These are phyloP conservation scores for Abortiporus biennis DNA, from an alignment of 1,284 basidiomycete species.

Conservation along the genomic window DNA sequence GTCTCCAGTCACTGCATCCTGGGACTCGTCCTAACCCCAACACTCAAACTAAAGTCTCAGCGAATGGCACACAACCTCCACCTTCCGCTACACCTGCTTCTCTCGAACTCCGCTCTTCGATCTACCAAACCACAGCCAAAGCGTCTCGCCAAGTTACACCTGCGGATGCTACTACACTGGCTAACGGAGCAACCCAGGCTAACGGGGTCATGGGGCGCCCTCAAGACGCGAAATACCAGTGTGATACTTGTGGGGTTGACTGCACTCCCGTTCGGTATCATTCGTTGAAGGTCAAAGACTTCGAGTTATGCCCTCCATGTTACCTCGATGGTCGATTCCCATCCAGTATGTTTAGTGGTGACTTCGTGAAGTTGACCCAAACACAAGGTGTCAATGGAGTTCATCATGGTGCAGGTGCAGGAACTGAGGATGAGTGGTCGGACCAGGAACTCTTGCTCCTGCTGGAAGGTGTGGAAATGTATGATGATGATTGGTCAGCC, in stretches of 20 bases:
- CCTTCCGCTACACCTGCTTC: slow-evolving; percentile 53
- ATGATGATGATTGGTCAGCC: slow-evolving; percentile 93
- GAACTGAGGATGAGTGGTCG: slow-evolving; percentile 73
- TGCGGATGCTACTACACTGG: slow-evolving; percentile 57
- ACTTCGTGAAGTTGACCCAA: slow-evolving; percentile 88
- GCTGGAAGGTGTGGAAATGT: slow-evolving; percentile 96
- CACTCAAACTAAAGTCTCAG: slow-evolving; percentile 14
- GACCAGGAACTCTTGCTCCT: slow-evolving; percentile 89
- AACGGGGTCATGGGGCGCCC: slow-evolving; percentile 31
- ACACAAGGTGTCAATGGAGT: slow-evolving; percentile 31
- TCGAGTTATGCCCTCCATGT: slow-evolving; percentile 85
- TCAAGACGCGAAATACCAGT: slow-evolving; percentile 57
- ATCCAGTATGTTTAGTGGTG: slow-evolving; percentile 92
- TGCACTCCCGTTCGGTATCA: slow-evolving; percentile 89
- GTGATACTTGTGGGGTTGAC: slow-evolving; percentile 93
- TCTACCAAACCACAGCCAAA: slow-evolving; percentile 85
- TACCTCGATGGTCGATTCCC: slow-evolving; percentile 98
- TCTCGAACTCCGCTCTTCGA: slow-evolving; percentile 79
- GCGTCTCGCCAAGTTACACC: slow-evolving; percentile 63
- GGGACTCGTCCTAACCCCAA: slow-evolving; percentile 64
- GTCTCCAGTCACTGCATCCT: slow-evolving; percentile 92
- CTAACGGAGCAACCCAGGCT: slow-evolving; percentile 48
- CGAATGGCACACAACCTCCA: slow-evolving; percentile 29
- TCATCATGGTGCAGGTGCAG: slow-evolving; percentile 35
- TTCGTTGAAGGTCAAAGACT: slow-evolving; percentile 88